phyloP scores from a whole-genome alignment of 2,329 filamentous ascomycete genomes.

The Tolypocladium capitatum region DNA sequence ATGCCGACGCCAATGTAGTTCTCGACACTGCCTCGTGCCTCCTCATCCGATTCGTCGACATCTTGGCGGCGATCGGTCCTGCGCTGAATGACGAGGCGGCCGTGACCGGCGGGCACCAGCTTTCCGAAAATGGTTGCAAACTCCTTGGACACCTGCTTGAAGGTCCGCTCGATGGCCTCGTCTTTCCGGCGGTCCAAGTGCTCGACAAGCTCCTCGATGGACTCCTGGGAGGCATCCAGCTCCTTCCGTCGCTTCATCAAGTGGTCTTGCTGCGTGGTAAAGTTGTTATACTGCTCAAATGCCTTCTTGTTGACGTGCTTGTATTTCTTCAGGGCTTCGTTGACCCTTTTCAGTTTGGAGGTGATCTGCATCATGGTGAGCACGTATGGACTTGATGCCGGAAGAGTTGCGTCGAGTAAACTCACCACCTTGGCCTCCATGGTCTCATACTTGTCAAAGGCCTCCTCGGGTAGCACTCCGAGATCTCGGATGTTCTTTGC shows the following conservation, averaged over 20 bases:
- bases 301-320: slow-evolving; percentile 99
- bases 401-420: slow-evolving; percentile 2
- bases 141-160: slow-evolving; percentile 92
- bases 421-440: slow-evolving; percentile 65
- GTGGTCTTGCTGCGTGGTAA: slow-evolving; percentile 81
- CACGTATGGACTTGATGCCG: neutral
- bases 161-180: slow-evolving; percentile 94
- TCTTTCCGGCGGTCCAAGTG: slow-evolving; percentile 93
- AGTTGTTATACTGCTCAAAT: slow-evolving; percentile 97
- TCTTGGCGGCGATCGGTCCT: slow-evolving; percentile 61
- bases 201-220: slow-evolving; percentile 84
- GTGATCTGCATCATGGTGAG: slow-evolving; percentile 31
- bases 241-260: slow-evolving; percentile 75
- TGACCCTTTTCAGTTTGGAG: slow-evolving; percentile 74
- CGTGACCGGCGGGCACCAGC: slow-evolving; percentile 85
- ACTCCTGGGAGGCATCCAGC: slow-evolving; percentile 71
- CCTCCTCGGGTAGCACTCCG: slow-evolving; percentile 85
- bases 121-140: slow-evolving; percentile 90
- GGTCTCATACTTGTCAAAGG: slow-evolving; percentile 79
- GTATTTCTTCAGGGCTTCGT: slow-evolving; percentile 89
- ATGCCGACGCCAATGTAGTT: slow-evolving; percentile 96
- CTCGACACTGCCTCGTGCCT: slow-evolving; percentile 63
- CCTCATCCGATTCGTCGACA: slow-evolving; percentile 49
- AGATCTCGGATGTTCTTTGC: slow-evolving; percentile 84
- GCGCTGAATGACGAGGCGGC: slow-evolving; percentile 83